These are phyloP conservation scores for Xylaria sp. DNA, from an alignment of 2,329 filamentous ascomycete genomes.

Conservation along the genomic window DNA sequence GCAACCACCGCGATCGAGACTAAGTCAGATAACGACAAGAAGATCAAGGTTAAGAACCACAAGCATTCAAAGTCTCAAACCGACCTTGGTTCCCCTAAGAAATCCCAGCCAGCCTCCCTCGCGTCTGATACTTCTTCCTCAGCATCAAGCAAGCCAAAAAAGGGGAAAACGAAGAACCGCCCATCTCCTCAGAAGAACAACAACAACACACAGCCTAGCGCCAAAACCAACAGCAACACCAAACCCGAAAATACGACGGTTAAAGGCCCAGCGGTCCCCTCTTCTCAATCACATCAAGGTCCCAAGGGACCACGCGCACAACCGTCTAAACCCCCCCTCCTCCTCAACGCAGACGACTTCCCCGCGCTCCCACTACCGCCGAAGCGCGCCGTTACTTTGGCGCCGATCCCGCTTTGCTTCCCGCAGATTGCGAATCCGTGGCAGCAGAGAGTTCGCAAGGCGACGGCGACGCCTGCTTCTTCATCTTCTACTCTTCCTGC, in stretches of 20 bases:
- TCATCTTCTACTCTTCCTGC: neutral
- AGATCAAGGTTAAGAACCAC: neutral
- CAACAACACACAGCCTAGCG: neutral
- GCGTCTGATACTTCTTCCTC: neutral
- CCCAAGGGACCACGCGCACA: neutral
- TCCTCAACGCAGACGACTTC: conserved; percentile 15
- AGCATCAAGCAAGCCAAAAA: conserved; percentile 2
- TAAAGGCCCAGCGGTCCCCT: neutral
- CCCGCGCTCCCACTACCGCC: conserved; percentile 14
- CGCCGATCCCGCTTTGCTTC: conserved; percentile 21
- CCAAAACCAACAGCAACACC: neutral
- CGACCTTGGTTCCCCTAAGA: neutral
- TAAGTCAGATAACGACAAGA: conserved; percentile 3
- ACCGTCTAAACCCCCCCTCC: neutral
- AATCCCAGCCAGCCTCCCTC: neutral
- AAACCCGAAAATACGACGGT: neutral
- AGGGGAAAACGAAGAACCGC: conserved; percentile 7
- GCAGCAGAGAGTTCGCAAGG: neutral
- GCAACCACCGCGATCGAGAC: neutral
- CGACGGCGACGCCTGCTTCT: neutral
- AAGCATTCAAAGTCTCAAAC: neutral
- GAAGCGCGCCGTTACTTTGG: neutral
- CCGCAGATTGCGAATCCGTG: neutral
- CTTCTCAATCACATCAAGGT: neutral
- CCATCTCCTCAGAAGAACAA: conserved; percentile 1